Conservation (phyloP, 2,329 filamentous ascomycete species). For the Didymella lethalis region DNA sequence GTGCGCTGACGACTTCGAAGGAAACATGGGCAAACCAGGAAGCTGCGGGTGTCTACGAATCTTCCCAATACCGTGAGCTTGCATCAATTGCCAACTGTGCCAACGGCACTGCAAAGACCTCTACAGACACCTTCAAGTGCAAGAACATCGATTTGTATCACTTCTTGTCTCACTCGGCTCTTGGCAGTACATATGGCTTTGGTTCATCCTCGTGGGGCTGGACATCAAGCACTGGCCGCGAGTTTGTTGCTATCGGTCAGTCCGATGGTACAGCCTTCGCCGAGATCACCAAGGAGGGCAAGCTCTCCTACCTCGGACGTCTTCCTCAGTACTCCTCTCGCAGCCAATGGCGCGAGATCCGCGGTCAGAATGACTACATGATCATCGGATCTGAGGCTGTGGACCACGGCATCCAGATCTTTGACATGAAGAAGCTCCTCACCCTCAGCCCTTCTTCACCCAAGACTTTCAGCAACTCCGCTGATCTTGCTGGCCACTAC, state of each 20-base stretch:
- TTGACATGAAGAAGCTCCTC: slow-evolving; percentile 64
- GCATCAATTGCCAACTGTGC: slow-evolving; percentile 45
- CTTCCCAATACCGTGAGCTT: slow-evolving; percentile 46
- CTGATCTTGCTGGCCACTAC: slow-evolving; percentile 47
- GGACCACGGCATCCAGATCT: slow-evolving; percentile 67
- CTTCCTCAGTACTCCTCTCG: slow-evolving; percentile 58
- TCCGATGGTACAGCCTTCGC: slow-evolving; percentile 64
- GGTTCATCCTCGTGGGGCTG: slow-evolving; percentile 62
- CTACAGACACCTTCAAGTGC: slow-evolving; percentile 50
- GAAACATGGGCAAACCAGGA: slow-evolving; percentile 49
- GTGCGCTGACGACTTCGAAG: slow-evolving; percentile 39
- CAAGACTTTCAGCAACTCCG: slow-evolving; percentile 45
- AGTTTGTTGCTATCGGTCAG: slow-evolving; percentile 64
- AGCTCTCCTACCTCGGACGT: slow-evolving; percentile 62
- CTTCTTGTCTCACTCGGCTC: slow-evolving; percentile 62
- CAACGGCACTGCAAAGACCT: slow-evolving; percentile 49
- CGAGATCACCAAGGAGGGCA: slow-evolving; percentile 60
- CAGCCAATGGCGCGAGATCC: slow-evolving; percentile 63
- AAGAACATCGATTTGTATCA: slow-evolving; percentile 62
- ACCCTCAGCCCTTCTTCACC: slow-evolving; percentile 45
- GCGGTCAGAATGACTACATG: slow-evolving; percentile 54
- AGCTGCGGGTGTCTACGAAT: slow-evolving; percentile 45
- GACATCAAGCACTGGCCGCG: slow-evolving; percentile 61
- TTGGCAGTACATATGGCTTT: slow-evolving; percentile 58
- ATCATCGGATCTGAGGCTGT: slow-evolving; percentile 53